These are phyloP conservation scores for Melastoma malabathricum DNA, from an alignment of 345 rosid species.

Conservation along the genomic window DNA sequence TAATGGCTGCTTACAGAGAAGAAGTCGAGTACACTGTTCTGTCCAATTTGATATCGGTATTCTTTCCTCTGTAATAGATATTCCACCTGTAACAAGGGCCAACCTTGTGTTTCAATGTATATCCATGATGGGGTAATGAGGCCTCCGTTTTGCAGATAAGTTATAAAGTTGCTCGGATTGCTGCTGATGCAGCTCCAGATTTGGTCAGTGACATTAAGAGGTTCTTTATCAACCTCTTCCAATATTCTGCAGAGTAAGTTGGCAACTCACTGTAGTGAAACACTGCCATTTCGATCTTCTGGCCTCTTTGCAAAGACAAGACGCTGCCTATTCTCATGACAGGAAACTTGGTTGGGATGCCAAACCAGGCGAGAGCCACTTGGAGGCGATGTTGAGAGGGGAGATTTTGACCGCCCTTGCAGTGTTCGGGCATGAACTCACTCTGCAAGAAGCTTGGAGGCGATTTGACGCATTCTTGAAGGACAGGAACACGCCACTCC, in stretches of 20 bases:
- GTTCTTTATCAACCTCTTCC: conserved; percentile 50
- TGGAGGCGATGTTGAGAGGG: conserved; percentile 89
- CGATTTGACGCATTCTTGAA: conserved; percentile 65
- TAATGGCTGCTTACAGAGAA: conserved; percentile 65
- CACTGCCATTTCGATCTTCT: too few species aligned
- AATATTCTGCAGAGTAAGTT: conserved; percentile 60
- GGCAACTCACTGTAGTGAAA: too few species aligned
- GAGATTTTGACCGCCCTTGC: conserved; percentile 79
- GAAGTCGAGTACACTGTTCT: conserved; percentile 73
- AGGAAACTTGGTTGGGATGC: conserved; percentile 94
- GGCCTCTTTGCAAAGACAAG: background rate
- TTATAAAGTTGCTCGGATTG: conserved; percentile 55
- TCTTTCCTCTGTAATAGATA: background rate
- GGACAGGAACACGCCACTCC: conserved; percentile 67
- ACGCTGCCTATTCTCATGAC: conserved; percentile 7
- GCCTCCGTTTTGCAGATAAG: conserved; percentile 40
- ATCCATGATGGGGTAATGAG: conserved; percentile 1
- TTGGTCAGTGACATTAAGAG: conserved; percentile 38
- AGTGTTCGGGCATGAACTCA: conserved; percentile 51
- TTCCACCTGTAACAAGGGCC: too few species aligned
- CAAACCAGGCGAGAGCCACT: conserved; percentile 80
- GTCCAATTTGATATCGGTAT: conserved; percentile 72
- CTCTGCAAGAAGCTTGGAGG: conserved; percentile 48
- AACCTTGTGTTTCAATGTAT: background rate
- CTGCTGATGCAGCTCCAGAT: conserved; percentile 58